These are phyloP conservation scores for Saccharomycopsis babjevae DNA, from an alignment of 805 yeast species.

Conservation along the genomic window DNA sequence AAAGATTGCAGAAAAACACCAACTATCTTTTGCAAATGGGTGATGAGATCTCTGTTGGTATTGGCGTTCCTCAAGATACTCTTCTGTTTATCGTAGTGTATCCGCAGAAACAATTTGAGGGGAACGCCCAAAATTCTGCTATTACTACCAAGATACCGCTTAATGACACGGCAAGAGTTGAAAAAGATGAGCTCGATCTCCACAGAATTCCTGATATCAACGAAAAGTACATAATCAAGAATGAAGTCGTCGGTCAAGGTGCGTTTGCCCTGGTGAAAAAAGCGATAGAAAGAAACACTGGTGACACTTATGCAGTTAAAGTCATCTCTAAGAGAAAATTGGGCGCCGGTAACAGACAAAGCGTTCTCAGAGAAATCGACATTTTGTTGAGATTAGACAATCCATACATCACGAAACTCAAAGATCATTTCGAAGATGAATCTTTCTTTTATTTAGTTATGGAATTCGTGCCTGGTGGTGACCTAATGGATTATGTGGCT, in stretches of 20 bases:
- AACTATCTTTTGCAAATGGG: constrained; percentile 83
- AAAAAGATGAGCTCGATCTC: constrained; percentile 12
- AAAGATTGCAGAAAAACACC: constrained; percentile 60
- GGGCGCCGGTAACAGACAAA: constrained; percentile 62
- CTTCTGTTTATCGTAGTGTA: constrained; percentile 38
- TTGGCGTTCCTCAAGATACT: constrained; percentile 69
- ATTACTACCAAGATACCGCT: constrained; percentile 6
- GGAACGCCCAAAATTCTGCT: not conserved
- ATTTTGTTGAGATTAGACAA: constrained; percentile 71
- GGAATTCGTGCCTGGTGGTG: constrained; percentile 97
- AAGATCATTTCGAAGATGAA: constrained; percentile 77
- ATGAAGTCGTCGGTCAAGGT: constrained; percentile 92
- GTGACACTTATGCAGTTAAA: constrained; percentile 82
- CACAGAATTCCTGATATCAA: constrained; percentile 37
- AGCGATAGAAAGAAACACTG: constrained; percentile 78
- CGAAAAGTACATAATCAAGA: constrained; percentile 64
- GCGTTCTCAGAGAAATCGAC: constrained; percentile 78
- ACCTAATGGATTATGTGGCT: constrained; percentile 93
- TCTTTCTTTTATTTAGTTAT: constrained; percentile 79
- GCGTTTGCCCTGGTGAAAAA: constrained; percentile 94
- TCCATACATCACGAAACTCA: constrained; percentile 72
- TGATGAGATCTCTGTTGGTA: constrained; percentile 85
- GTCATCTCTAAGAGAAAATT: constrained; percentile 77
- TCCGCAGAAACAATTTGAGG: constrained; percentile 22
- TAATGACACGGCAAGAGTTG: constrained; percentile 22